phyloP scores from a whole-genome alignment of 371 early-diverging fungal species.

The Mycotypha africana region DNA sequence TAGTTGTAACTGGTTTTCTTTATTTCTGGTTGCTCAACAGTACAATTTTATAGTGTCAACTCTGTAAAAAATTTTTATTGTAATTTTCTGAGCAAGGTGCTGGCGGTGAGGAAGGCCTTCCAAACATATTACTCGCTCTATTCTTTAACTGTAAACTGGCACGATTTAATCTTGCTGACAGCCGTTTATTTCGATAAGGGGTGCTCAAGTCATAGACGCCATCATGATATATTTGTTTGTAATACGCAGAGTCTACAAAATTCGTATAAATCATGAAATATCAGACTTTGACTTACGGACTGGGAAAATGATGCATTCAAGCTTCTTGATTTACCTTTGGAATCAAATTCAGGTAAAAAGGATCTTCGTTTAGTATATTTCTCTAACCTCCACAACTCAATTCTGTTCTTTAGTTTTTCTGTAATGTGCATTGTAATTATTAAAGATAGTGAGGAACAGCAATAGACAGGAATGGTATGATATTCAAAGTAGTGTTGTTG shows the following conservation, averaged over 20 bases:
- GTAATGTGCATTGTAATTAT: slow-evolving; percentile 1
- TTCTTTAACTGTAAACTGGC: slow-evolving; percentile 6
- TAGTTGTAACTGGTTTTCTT: no score
- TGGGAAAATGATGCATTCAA: neutral
- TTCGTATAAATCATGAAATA: no score
- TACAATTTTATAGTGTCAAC: neutral
- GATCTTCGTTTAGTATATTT: slow-evolving; percentile 13
- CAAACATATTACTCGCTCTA: neutral
- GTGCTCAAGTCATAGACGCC: neutral
- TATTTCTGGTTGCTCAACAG: neutral
- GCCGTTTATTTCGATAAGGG: neutral
- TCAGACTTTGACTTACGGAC: no score
- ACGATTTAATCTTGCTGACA: neutral
- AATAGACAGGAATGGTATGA: no score
- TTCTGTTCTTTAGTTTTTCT: slow-evolving; percentile 2
- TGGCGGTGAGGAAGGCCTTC: neutral
- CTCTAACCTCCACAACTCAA: slow-evolving; percentile 4
- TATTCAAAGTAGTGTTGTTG: no score
- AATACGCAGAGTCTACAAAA: slow-evolving; percentile 1
- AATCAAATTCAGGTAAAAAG: slow-evolving; percentile 7
- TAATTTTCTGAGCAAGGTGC: neutral
- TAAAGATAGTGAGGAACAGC: neutral
- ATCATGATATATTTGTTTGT: slow-evolving; percentile 2
- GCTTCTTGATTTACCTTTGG: slow-evolving; percentile 3
- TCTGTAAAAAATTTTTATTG: no score